Percentiles rank a stretch among this genome's conserved stretches.
Evolutionary conservation across 306 rosid species (phyloP).

Genomic region (Styphnolobium japonicum): DNA sequence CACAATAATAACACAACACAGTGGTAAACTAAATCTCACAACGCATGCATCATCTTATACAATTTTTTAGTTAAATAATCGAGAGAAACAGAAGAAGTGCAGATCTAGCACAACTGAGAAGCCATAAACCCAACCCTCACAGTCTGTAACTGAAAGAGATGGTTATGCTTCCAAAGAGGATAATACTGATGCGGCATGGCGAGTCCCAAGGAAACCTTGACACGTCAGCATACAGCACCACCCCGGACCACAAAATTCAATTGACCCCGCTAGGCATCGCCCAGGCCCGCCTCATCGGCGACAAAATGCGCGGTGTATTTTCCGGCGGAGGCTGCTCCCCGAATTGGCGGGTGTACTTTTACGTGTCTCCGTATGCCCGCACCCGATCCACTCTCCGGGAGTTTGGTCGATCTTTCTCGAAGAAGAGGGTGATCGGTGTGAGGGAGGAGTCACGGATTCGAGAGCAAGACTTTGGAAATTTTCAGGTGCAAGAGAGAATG

Average conservation of each 20-base stretch:
- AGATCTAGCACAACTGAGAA: too few relatives aligned
- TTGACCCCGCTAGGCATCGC: conserved; percentile 52
- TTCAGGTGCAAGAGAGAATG: conserved; percentile 86
- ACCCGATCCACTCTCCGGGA: conserved; percentile 81
- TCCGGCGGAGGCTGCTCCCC: conserved; percentile 33
- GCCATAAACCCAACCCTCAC: too few relatives aligned
- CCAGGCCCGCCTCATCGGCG: conserved; percentile 70
- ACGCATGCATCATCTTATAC: too few relatives aligned
- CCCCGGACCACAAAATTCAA: conserved; percentile 68
- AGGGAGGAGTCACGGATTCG: conserved; percentile 85
- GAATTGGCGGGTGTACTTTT: conserved; percentile 78
- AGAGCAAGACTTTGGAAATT: conserved; percentile 93
- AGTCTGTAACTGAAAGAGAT: too few relatives aligned
- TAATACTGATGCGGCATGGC: conserved; percentile 85
- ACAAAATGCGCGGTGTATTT: conserved; percentile 29
- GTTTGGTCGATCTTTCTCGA: conserved; percentile 59
- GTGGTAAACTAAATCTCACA: too few relatives aligned
- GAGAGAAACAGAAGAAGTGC: too few relatives aligned
- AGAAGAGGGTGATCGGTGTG: conserved; percentile 71
- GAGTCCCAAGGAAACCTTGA: conserved; percentile 82
- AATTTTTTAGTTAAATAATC: too few relatives aligned
- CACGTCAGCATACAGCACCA: conserved; percentile 68
- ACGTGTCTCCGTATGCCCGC: conserved; percentile 84
- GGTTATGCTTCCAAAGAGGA: conserved; percentile 68
- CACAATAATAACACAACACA: too few relatives aligned